A percentile compares a stretch with the other conserved stretches of the same genome.
phyloP scores from a whole-genome alignment of 78 protist species.

The Isochrysis galbana region DNA sequence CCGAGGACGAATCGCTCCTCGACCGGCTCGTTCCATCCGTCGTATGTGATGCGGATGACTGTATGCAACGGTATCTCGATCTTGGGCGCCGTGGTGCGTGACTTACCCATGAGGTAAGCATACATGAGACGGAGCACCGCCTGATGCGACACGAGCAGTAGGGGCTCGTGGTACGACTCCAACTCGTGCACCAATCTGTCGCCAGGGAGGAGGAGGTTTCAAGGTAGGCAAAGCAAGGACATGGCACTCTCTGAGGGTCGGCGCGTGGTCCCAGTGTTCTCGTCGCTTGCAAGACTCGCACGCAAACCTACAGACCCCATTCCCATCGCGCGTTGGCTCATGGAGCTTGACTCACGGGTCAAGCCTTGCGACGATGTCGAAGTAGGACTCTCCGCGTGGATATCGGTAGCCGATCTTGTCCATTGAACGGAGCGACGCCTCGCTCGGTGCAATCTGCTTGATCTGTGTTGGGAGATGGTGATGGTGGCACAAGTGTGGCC shows the following conservation, averaged over 20 bases:
- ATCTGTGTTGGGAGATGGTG: too few relatives aligned
- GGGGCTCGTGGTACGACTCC: constrained; percentile 15
- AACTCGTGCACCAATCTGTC: not conserved
- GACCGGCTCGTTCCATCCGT: not conserved
- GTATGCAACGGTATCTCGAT: not conserved
- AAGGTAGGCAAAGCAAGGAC: too few relatives aligned
- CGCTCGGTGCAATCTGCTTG: not conserved
- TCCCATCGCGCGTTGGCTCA: too few relatives aligned
- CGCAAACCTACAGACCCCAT: too few relatives aligned
- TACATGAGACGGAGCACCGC: not conserved
- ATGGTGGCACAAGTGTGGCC: too few relatives aligned
- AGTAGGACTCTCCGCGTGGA: not conserved
- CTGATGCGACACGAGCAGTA: not conserved
- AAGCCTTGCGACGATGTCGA: not conserved
- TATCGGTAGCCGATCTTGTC: constrained; percentile 21
- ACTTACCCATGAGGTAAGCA: not conserved
- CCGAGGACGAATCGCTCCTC: not conserved
- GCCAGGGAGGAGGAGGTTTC: too few relatives aligned
- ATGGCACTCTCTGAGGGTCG: too few relatives aligned
- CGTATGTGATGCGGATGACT: not conserved
- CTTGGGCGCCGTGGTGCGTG: not conserved
- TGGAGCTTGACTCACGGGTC: too few relatives aligned
- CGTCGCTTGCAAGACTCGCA: too few relatives aligned
- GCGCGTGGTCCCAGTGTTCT: too few relatives aligned
- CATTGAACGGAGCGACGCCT: not conserved